phyloP scores from a whole-genome alignment of 139 green algal genomes.

The Tetradesmus obliquus region DNA sequence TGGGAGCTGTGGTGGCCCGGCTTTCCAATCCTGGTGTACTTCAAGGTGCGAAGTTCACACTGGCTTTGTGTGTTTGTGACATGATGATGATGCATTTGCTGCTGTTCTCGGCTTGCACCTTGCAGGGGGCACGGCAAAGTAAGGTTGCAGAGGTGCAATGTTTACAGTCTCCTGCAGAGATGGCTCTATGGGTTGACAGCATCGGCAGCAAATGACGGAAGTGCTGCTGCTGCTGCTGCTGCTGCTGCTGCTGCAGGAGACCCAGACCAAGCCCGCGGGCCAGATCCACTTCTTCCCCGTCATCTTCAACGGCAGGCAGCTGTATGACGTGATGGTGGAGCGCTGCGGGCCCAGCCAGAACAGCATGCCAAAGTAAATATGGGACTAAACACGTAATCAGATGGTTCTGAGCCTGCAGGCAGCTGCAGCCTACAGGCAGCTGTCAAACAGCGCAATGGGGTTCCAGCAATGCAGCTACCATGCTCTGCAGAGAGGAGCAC shows the following conservation, averaged over 20 bases:
- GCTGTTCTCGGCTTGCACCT: not conserved
- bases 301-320: slow-evolving; percentile 91
- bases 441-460: too few relatives aligned
- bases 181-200: too few relatives aligned
- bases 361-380: slow-evolving; percentile 66
- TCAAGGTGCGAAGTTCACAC: slow-evolving; percentile 85
- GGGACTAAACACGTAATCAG: too few relatives aligned
- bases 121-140: not conserved
- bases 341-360: slow-evolving; percentile 78
- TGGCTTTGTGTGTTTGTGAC: not conserved
- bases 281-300: slow-evolving; percentile 98
- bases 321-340: slow-evolving; percentile 92
- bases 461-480: too few relatives aligned
- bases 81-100: too few relatives aligned
- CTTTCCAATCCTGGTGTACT: slow-evolving; percentile 98
- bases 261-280: slow-evolving; percentile 96
- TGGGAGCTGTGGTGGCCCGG: slow-evolving; percentile 96
- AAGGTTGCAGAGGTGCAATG: too few relatives aligned
- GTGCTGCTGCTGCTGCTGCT: not conserved
- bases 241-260: slow-evolving; percentile 79
- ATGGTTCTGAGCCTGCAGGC: too few relatives aligned
- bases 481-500: too few relatives aligned
- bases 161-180: too few relatives aligned
- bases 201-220: too few relatives aligned
- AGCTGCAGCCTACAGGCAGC: too few relatives aligned